Evolutionary conservation across 331 rosid genomes (phyloP), one percentile per base, ranked within the genome.

Genomic region (Phaseolus coccineus): DNA sequence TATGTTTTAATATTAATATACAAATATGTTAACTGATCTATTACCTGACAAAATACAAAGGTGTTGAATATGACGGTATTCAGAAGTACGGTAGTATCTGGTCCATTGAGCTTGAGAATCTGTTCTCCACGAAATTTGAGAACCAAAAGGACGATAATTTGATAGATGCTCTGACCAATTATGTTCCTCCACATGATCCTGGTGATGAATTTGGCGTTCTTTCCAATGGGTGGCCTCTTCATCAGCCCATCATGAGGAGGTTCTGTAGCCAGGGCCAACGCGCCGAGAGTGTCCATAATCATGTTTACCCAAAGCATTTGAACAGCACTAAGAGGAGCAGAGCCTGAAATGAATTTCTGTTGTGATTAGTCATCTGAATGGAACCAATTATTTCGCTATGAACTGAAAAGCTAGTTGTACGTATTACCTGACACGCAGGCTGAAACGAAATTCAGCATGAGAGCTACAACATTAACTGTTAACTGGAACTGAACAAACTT

Each of bases 251-350:
- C 97, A 75, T 86, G 83, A 7, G 98, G 97, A 44, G 98, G 97
- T 75, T 94, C 98, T 30, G 97, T 92, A 13, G 98, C 97, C 83
- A 92, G 80, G 8, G 97, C 98, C 79, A 94, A 85, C 64, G 98
- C 98, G 0, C 98, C 97, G 15, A 92, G 89, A 28, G 97, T 92
- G 89, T 92, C 97, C 98, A 94, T 94, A 67, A 94, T 94, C 91
- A 94, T 83, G 89, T 94, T 94, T 53, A 94, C 97, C 97, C 98
- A 94, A 39, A 94, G 97, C 97, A 95, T 92, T 86, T 95, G 98
- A 70, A 92, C 97, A 68, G 98, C 96, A 9, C 97, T 91, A 6
- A 94, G 90, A 67, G 98, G 98, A 50, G 98, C 90, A 46, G 94
- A 67, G 0, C 97, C 98, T 94, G 89, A 50, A 61, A 37, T 78